These are phyloP conservation scores for Aspergillus campestris DNA, from an alignment of 495 filamentous ascomycete genomes.

Conservation along the genomic window DNA sequence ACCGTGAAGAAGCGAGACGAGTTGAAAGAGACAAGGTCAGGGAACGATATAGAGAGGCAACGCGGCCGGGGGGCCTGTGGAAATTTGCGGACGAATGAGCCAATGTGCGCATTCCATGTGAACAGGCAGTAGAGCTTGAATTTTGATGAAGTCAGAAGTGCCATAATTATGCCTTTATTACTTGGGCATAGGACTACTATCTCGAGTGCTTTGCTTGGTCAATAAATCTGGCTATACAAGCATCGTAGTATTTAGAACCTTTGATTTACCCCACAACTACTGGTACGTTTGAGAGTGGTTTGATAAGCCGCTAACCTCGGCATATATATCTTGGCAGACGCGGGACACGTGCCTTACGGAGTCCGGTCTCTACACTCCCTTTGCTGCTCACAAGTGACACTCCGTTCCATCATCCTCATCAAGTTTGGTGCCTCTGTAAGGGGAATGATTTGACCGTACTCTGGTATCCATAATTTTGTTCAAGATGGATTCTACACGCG, in stretches of 20 bases:
- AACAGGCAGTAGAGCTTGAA: too few species aligned
- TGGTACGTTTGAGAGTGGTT: too few species aligned
- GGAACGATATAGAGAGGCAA: slow-evolving; percentile 72
- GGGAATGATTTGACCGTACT: background rate
- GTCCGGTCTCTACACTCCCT: background rate
- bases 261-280: too few species aligned
- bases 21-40: slow-evolving; percentile 55
- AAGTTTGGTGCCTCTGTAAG: background rate
- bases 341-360: slow-evolving; percentile 14
- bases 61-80: slow-evolving; percentile 66
- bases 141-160: background rate
- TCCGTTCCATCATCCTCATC: background rate
- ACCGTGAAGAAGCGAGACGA: slow-evolving; percentile 51
- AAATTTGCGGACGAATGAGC: slow-evolving; percentile 69
- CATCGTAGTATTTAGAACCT: too few species aligned
- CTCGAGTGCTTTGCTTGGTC: too few species aligned
- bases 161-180: background rate
- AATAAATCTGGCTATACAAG: background rate
- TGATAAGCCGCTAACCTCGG: slow-evolving; percentile 3
- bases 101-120: background rate
- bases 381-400: background rate
- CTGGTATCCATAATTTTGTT: slow-evolving; percentile 2
- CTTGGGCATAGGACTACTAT: background rate
- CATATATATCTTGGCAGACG: slow-evolving; percentile 15
- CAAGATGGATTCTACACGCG: slow-evolving; percentile 29